A percentile compares a stretch with the other conserved stretches of the same genome.
Conservation (phyloP, 768 basidiomycete species). For the Fistulinella prunicolor region DNA sequence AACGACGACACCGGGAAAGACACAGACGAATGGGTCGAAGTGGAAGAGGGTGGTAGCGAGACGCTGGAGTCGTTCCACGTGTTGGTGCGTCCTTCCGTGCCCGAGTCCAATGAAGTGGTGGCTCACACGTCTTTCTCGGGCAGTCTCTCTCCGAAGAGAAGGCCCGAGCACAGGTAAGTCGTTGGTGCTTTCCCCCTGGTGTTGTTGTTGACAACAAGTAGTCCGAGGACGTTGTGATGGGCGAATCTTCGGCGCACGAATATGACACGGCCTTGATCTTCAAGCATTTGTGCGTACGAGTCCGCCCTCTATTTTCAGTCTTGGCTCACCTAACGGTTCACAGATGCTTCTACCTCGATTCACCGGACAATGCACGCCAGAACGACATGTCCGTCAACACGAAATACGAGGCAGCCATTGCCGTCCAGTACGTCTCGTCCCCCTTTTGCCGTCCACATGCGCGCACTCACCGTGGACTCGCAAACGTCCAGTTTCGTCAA, state of each 20-base stretch:
- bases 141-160: constrained; percentile 15
- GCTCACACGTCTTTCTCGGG: background rate
- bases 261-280: constrained; percentile 83
- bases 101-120: background rate
- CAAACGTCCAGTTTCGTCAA: constrained; percentile 48
- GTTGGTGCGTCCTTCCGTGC: constrained; percentile 2
- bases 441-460: too few relatives aligned
- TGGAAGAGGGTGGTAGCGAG: constrained; percentile 20
- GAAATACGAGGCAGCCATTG: constrained; percentile 51
- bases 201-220: constrained; percentile 1
- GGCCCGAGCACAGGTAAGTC: constrained; percentile 6
- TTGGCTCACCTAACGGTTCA: background rate
- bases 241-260: constrained; percentile 68
- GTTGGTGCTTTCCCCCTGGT: background rate
- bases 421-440: constrained; percentile 43
- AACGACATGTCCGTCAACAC: constrained; percentile 60
- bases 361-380: constrained; percentile 64
- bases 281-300: constrained; percentile 71
- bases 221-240: constrained; percentile 56
- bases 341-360: constrained; percentile 89
- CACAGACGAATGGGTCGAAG: constrained; percentile 41
- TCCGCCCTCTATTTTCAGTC: too few relatives aligned
- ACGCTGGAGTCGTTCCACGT: constrained; percentile 20
- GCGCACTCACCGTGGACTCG: background rate
- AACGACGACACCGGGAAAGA: constrained; percentile 51